Conservation (phyloP, 1,284 basidiomycete species). For the Tilletia walkeri region DNA sequence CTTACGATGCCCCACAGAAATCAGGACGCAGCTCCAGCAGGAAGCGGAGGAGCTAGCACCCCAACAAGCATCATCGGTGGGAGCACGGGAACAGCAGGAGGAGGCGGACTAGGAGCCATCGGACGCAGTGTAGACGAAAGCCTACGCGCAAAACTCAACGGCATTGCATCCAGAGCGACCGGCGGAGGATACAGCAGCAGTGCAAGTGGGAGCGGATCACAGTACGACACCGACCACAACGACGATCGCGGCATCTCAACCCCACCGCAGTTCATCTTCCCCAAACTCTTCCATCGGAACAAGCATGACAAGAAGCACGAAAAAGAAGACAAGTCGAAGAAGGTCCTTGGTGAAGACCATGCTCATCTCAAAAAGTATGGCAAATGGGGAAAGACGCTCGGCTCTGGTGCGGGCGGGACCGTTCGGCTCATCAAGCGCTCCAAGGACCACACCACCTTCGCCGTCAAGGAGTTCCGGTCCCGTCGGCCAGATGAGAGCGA, state of each 20-base stretch:
- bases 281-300: constrained; percentile 45
- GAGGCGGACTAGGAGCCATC: background rate
- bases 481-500: constrained; percentile 82
- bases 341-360: constrained; percentile 60
- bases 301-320: constrained; percentile 40
- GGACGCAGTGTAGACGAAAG: background rate
- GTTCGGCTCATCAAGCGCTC: constrained; percentile 87
- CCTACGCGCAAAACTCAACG: background rate
- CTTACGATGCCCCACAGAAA: too few relatives aligned
- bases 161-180: constrained; percentile 17
- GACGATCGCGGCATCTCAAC: constrained; percentile 27
- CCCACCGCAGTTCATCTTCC: constrained; percentile 50
- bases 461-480: constrained; percentile 95
- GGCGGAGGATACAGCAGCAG: background rate
- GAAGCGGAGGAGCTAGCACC: too few relatives aligned
- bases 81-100: background rate
- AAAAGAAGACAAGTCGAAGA: constrained; percentile 18
- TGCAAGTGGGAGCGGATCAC: background rate
- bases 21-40: too few relatives aligned
- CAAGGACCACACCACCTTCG: constrained; percentile 69
- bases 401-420: constrained; percentile 93
- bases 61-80: background rate
- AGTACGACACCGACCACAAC: background rate
- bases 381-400: constrained; percentile 94
- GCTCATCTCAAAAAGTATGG: constrained; percentile 98